Evolutionary conservation across 805 yeast species (phyloP).

Genomic region (Yamadazyma phyllophila): DNA sequence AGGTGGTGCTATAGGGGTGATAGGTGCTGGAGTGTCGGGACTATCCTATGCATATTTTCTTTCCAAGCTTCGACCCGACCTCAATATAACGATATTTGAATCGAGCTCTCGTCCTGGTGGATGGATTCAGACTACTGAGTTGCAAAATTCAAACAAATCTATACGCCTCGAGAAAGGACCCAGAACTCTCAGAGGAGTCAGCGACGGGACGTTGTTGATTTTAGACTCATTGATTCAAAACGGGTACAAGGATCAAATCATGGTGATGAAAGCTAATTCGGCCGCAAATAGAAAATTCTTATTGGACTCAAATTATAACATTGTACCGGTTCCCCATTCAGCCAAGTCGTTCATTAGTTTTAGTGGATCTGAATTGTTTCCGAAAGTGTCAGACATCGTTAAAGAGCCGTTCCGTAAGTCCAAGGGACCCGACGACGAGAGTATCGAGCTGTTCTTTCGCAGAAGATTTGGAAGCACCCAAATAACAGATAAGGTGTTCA

Average conservation of each 20-base stretch:
- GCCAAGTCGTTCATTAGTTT: slow-evolving; percentile 25
- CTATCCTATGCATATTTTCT: slow-evolving; percentile 70
- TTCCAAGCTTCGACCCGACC: slow-evolving; percentile 71
- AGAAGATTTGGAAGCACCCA: slow-evolving; percentile 63
- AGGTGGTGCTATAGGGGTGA: slow-evolving; percentile 57
- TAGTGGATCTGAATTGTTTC: slow-evolving; percentile 39
- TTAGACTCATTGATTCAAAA: slow-evolving; percentile 56
- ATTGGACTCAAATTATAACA: slow-evolving; percentile 41
- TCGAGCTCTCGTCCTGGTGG: slow-evolving; percentile 64
- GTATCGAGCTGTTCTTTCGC: slow-evolving; percentile 61
- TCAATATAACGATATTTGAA: slow-evolving; percentile 64
- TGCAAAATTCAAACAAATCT: slow-evolving; percentile 22
- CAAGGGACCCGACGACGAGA: slow-evolving; percentile 52
- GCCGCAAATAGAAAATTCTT: slow-evolving; percentile 73
- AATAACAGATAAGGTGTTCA: slow-evolving; percentile 56
- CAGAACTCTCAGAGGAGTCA: slow-evolving; percentile 79
- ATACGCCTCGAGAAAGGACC: slow-evolving; percentile 81
- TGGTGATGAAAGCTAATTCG: slow-evolving; percentile 56
- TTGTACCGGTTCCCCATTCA: slow-evolving; percentile 57
- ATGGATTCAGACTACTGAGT: slow-evolving; percentile 58
- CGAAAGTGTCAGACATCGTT: slow-evolving; percentile 45
- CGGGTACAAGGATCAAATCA: slow-evolving; percentile 48
- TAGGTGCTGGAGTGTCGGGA: slow-evolving; percentile 92
- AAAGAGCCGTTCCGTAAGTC: slow-evolving; percentile 49
- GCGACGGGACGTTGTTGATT: slow-evolving; percentile 71